Conservation (phyloP, 495 filamentous ascomycete genomes). For the Polyplosphaeria fusca region DNA sequence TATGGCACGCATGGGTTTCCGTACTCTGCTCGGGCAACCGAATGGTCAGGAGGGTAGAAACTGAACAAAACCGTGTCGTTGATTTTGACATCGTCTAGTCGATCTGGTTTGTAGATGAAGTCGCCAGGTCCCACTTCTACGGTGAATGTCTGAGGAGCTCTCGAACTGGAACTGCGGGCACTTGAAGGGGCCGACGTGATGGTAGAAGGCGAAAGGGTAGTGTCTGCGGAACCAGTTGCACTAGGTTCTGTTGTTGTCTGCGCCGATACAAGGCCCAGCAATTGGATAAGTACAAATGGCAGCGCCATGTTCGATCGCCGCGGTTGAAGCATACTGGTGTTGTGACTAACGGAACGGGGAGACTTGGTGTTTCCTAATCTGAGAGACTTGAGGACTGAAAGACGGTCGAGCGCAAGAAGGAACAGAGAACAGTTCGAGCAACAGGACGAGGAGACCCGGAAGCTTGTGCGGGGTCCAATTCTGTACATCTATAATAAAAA, state of each 20-base stretch:
- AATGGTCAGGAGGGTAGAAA: constrained; percentile 60
- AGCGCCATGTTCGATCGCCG: not conserved
- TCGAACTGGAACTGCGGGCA: not conserved
- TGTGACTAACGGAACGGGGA: no score
- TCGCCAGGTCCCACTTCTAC: constrained; percentile 33
- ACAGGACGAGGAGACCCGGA: no score
- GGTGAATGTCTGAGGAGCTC: not conserved
- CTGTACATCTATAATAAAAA: no score
- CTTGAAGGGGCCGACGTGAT: not conserved
- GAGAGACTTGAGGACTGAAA: no score
- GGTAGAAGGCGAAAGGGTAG: not conserved
- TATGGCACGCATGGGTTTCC: constrained; percentile 57
- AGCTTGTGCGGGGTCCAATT: no score
- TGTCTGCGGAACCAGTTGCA: not conserved
- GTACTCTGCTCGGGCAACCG: constrained; percentile 56
- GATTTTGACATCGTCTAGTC: constrained; percentile 25
- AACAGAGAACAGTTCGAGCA: no score
- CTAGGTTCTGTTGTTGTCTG: not conserved
- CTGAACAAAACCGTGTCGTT: constrained; percentile 48
- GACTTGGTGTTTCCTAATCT: no score
- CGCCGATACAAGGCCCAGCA: not conserved
- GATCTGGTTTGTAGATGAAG: constrained; percentile 27
- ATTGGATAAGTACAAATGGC: not conserved
- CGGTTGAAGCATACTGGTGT: not conserved
- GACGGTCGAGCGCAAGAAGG: no score